Evolutionary conservation across 2,329 filamentous ascomycete species (phyloP), one percentile per base, ranked within the genome.

Genomic region (Fusarium agapanthi): DNA sequence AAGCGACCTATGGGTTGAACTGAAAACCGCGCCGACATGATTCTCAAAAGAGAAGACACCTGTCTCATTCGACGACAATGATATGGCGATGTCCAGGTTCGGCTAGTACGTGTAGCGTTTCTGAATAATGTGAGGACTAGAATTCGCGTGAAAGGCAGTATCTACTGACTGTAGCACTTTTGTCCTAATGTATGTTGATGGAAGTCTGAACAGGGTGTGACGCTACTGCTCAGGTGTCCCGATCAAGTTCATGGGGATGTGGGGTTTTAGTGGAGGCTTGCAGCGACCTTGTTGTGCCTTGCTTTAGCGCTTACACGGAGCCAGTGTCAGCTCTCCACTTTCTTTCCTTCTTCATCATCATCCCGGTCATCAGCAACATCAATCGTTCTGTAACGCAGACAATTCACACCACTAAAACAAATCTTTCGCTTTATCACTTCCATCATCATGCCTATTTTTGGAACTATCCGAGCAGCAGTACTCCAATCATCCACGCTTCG

Each of bases 1-100:
- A 95, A 95, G 54, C 91, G 89, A 64, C 87, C 84, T 60, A 93
- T 83, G n/a, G 93, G 92, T 75, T 92, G 88, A 68, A 95, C 89
- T 30, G 89, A 81, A 79, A 94, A 95, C 50, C 66, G 74, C n/a
- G 78, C 67, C 14, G 79, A 55, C 80, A 81, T 81, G 47, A 38
- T 40, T 37, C 30, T 54, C 34, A 28, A 51, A 24, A 35, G 32
- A 22, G 24, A 45, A 35, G 14, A 41, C 56, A 35, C 40, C 30
- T 24, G 43, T 44, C 14, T 32, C 34, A 48, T 26, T 28, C 22
- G 41, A n/a, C 61, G 44, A 26, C 9, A 40, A 40, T n/a, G 14
- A 8, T 45, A 18, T 26, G 41, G 18, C 9, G 14, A 24, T 34
- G 43, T 20, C n/a, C n/a, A 24, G 15, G 9, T 3, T 44, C 47